These are phyloP conservation scores for Scedosporium minutisporum DNA, from an alignment of 2,329 filamentous ascomycete genomes.

Conservation along the genomic window DNA sequence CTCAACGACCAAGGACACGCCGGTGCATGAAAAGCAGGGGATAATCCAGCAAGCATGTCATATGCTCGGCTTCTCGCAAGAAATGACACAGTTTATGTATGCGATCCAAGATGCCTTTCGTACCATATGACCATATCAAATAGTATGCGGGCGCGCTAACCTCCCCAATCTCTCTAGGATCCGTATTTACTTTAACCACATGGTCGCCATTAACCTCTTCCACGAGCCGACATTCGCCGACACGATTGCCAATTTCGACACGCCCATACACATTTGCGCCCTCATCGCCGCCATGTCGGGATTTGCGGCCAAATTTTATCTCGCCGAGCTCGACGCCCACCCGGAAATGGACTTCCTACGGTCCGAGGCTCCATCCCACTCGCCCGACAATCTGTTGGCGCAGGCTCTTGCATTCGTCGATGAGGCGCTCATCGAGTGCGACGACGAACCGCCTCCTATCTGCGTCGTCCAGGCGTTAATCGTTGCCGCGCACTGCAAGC, in stretches of 20 bases:
- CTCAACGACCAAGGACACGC: not conserved
- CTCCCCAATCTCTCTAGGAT: conserved; percentile 8
- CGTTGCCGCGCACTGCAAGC: conserved; percentile 22
- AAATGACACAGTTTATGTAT: not conserved
- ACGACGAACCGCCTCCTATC: conserved; percentile 21
- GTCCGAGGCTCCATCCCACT: not conserved
- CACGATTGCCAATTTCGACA: conserved; percentile 14
- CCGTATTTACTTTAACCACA: conserved; percentile 19
- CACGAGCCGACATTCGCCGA: conserved; percentile 17
- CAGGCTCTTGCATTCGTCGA: conserved; percentile 17
- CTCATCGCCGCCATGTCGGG: conserved; percentile 22
- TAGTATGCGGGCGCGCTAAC: too few relatives aligned
- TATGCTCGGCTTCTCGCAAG: not conserved
- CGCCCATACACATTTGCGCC: conserved; percentile 12
- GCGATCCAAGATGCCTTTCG: not conserved
- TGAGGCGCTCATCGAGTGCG: conserved; percentile 19
- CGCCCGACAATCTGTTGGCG: conserved; percentile 11
- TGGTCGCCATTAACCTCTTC: conserved; percentile 21
- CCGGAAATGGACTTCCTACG: not conserved
- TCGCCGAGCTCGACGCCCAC: conserved; percentile 6
- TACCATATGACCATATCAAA: too few relatives aligned
- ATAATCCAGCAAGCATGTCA: not conserved
- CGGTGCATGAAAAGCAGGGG: not conserved
- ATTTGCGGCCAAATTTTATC: conserved; percentile 15
- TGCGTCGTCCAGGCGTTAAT: conserved; percentile 25